Evolutionary conservation across 768 basidiomycete species (phyloP).

Genomic region (Tulasnella calospora): DNA sequence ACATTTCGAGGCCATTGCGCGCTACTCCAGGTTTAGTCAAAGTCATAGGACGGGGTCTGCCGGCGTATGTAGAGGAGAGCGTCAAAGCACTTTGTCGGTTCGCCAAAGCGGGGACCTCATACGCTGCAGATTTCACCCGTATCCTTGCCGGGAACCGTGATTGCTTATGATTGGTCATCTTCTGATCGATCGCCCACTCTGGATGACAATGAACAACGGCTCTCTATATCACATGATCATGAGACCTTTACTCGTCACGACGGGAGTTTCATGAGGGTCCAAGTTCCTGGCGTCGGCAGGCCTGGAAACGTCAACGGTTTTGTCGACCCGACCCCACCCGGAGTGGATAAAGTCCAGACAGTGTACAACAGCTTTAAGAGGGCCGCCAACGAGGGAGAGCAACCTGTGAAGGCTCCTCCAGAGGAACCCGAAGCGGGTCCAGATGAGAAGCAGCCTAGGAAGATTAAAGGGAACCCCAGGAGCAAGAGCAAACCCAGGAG

Average conservation of each 20-base stretch:
- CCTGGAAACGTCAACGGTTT: constrained; percentile 22
- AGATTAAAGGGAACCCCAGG: constrained; percentile 16
- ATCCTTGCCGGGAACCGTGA: too few relatives aligned
- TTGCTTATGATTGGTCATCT: too few relatives aligned
- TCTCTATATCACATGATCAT: too few relatives aligned
- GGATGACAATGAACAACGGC: too few relatives aligned
- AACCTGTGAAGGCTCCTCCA: too few relatives aligned
- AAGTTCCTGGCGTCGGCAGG: constrained; percentile 24
- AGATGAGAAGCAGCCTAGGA: not conserved
- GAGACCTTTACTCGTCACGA: too few relatives aligned
- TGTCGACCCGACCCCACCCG: constrained; percentile 10
- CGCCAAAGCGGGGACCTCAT: too few relatives aligned
- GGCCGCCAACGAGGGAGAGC: constrained; percentile 16
- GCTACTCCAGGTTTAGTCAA: not conserved
- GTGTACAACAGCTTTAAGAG: constrained; percentile 26
- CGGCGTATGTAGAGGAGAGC: too few relatives aligned
- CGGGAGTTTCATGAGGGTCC: not conserved
- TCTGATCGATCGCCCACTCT: too few relatives aligned
- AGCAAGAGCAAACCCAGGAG: constrained; percentile 11
- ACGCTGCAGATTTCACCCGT: too few relatives aligned
- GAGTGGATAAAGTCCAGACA: constrained; percentile 23
- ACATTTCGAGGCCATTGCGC: not conserved
- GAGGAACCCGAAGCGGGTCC: not conserved
- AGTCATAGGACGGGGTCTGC: too few relatives aligned
- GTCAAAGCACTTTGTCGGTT: too few relatives aligned